Base-by-base conservation (phyloP, 345 rosid species). In the Isatis tinctoria region DNA sequence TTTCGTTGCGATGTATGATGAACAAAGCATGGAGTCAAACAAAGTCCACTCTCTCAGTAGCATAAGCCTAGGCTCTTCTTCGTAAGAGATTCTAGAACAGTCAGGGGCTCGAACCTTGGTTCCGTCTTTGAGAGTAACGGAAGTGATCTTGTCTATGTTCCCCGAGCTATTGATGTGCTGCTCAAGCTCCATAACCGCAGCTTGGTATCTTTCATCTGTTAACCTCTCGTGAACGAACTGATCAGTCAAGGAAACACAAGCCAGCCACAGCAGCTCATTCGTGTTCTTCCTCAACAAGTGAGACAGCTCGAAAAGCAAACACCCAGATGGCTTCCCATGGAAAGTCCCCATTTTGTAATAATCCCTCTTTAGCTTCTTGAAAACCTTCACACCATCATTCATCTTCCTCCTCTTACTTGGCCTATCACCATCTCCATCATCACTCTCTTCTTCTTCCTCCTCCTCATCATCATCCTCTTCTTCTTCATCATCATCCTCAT, bases 131-230 rank as follows among this genome's bases (percentile, higher is more conserved):
- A 95, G 82, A 49, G 95, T 95, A 47, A 92, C 93, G 1, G 83
- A 83, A 72, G 88, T 87, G 61, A 90, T 85, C 37, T 88, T 89
- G 52, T 92, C 96, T 64, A 90, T 78, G 76, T 90, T 95, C 43
- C 97, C 94, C 0, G 87, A 83, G 74, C 94, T 86, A 67, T 87
- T 90, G 60, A 92, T 89, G 43, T 92, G 97, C 67, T 95, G 96
- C 81, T 95, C 97, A 65, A 95, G 98, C 88, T 90, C 99, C 97
- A 90, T 95, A 35, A 92, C 96, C 14, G 96, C 96, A 58, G 88
- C 97, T 79, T 87, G 91, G 69, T 92, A 95, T 87, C 99, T 88
- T 81, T 95, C 98, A 74, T 90, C 97, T 3, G 98, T 90, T 43
- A 95, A 65, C 80, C 96, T 87, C 86, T 90, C 98, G 13, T 95